Base-by-base conservation (phyloP, 768 basidiomycete species). In the Tylopilus sp. region DNA sequence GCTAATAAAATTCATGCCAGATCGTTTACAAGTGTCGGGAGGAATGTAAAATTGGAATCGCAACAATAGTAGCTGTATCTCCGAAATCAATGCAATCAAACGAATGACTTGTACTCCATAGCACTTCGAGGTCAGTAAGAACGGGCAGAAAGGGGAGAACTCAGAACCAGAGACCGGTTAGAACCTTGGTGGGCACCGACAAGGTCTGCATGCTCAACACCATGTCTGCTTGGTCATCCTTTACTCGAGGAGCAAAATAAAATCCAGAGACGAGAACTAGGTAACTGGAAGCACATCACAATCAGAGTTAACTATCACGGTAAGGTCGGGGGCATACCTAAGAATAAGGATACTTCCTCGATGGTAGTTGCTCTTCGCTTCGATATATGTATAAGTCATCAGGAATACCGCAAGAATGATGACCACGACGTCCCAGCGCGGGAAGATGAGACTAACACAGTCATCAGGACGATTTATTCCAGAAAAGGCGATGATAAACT, bases 291-390 rank as follows among this genome's bases (percentile, higher is more conserved):
- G 36, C 41, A 38, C 6, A 16, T 29, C 26, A 38, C 29, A n/a
- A 21, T 54, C 37, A 55, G n/a, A n/a, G 51, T 16, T 29, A 16
- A 22, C 26, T 29, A 52, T 43, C 9, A 13, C 25, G 14, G n/a
- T 38, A 13, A 28, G 13, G n/a, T 19, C 7, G 19, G 21, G 3
- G 6, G 55, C 68, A 43, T 60, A 95, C 92, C 94, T 94, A 45
- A 98, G 76, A 50, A 98, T 87, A 42, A 99, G 83, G 54, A 97
- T 97, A 61, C 90, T 93, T 43, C 97, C 97, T 60, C 97, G 85
- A 67, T 98, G 93, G 69, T 99, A 99, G 72, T 98, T 98, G 62
- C 89, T 90, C 76, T 88, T 93, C n/a, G 94, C 94, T 72, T 99
- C 97, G 63, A 98, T 97, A 68, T 97, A 98, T 5, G 94, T 96